phyloP scores from a whole-genome alignment of 768 basidiomycete species.

The Mrakia frigida region DNA sequence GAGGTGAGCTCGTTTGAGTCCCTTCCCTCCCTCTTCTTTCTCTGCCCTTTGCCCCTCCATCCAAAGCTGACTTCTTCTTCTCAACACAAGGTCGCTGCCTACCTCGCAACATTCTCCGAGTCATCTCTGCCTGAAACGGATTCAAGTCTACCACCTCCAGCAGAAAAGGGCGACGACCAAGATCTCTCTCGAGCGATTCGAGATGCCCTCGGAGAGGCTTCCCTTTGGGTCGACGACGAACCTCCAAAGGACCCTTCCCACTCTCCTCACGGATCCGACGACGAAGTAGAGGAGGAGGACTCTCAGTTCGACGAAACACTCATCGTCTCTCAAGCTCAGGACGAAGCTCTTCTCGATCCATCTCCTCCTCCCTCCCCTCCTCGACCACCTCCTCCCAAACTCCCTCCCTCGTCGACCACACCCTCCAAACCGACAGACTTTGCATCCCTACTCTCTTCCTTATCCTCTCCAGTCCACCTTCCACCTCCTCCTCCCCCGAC shows the following conservation, averaged over 20 bases:
- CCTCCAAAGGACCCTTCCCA: neutral
- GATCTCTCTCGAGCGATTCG: neutral
- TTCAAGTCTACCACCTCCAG: neutral
- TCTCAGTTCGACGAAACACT: neutral
- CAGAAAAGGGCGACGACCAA: neutral
- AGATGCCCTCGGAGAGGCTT: constrained; percentile 1
- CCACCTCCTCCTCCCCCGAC: neutral
- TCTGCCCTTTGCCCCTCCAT: neutral
- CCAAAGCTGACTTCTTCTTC: too few relatives aligned
- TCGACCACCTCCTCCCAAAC: neutral
- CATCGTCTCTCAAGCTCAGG: neutral
- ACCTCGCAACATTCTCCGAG: neutral
- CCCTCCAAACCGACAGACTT: neutral
- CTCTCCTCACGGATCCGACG: neutral
- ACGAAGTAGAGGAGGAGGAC: neutral
- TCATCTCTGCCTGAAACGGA: neutral
- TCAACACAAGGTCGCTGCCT: neutral
- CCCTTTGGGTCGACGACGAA: neutral
- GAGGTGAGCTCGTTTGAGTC: neutral
- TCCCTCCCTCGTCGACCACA: neutral
- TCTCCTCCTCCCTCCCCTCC: constrained; percentile 6
- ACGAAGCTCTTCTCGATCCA: constrained; percentile 1
- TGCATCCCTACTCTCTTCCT: neutral
- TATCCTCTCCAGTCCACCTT: neutral
- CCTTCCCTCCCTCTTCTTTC: neutral